Base-by-base conservation (phyloP, 1,284 basidiomycete genomes). In the Pseudozyma thailandica region DNA sequence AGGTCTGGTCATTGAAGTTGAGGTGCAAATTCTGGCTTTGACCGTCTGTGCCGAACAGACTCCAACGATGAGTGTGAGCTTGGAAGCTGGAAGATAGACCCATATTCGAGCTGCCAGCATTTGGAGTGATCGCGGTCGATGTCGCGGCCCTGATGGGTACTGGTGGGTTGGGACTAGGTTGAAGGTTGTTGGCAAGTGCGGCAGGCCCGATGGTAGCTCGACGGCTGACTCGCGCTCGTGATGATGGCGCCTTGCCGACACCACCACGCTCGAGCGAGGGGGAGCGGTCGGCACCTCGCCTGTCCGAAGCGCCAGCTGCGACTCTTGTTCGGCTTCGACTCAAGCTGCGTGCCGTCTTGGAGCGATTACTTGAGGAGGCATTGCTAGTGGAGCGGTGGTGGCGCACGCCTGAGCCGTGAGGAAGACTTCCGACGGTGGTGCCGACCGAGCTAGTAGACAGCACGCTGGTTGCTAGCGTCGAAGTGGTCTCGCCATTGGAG, bases 191-290 rank as follows among this genome's bases (percentile, higher is more conserved):
- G 9, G 60, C 60, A 20, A 70, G 57, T 6, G 74, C 74, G n/a
- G 74, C 74, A 13, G 74, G 74, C 8, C 74, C 74, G 18, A 74
- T 53, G 3, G 66, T 68, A 23, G 70, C 62, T 35, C 74, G 38
- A 10, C 71, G 56, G 27, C 62, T 58, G 28, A 52, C 51, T 31
- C 74, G 50, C 10, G 74, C 64, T 38, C 70, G 59, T 6, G 57
- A 61, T 5, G 70, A 72, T 12, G 73, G 73, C 12, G 69, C 74
- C 39, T 76, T 76, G 27, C 70, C 74, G 1, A 70, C 71, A 28
- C 74, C 74, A 7, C 70, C 60, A 6, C 68, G 47, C 18, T 75
- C 72, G 27, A 60, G 39, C 2, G 72, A 75, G 3, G 72, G 68
- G 8, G 72, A 74, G 35, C 66, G 65, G n/a, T 74, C 71, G 4